Evolutionary conservation across 345 rosid species (phyloP), one percentile per base, ranked within the genome.

Genomic region (Xanthoceras sorbifolium): DNA sequence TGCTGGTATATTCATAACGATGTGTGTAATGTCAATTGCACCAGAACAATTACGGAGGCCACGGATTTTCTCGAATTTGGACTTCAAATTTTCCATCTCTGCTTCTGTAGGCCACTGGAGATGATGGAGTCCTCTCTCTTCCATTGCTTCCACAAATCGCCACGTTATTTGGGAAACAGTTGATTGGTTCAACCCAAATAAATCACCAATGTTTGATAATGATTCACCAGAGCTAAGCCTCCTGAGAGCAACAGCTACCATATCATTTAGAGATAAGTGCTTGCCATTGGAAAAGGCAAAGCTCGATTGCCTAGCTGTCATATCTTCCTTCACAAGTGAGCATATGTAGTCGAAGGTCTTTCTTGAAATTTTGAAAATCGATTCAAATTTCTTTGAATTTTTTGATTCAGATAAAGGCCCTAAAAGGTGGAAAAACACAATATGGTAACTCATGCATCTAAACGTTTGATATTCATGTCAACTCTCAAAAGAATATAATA

Each of bases 191-290:
- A 92, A 70, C 54, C 92, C 91, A 73, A 92, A 86, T 29, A 82
- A 79, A 73, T 92, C 93, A 55, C 92, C 97, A 54, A 89, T 85
- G 50, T 64, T 80, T 29, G 89, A 86, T 73, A 92, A 86, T 68
- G 97, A 92, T 73, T 90, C 93, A 8, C 93, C 97, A 52, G 97
- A 87, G 82, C 92, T 82, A 71, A 90, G 94, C 82, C 94, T 86
- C 80, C 97, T 84, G 61, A 92, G 91, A 42, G 97, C 93, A 14
- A 90, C 77, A 0, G 94, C 93, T 62, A 92, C 93, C 78, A 85
- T 88, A 80, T 90, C 97, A 69, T 81, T 82, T 79, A 81, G 78
- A 63, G 86, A 82, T 50, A 90, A 69, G 54, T 86, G 86, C 69
- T 82, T 84, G 15, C 93, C 93, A 32, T 83, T 78, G 61, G 82